Evolutionary conservation across 768 basidiomycete species (phyloP).

Genomic region (Phanerochaete sordida): DNA sequence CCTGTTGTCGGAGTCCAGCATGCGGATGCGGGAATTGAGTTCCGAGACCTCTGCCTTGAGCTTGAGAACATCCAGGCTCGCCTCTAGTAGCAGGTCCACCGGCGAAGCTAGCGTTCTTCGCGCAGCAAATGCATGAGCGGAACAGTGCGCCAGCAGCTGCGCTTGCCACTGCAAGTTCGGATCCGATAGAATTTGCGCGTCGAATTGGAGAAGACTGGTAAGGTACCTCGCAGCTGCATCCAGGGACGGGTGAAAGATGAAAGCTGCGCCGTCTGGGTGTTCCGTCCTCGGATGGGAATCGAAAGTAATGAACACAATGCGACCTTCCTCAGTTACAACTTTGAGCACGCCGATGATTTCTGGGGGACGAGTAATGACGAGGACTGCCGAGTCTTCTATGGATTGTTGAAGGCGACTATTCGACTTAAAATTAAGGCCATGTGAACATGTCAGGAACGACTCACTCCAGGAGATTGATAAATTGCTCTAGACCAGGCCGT

Average conservation of each 20-base stretch:
- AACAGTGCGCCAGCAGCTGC: conserved; percentile 57
- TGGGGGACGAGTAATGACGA: conserved; percentile 66
- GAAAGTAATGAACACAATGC: conserved; percentile 51
- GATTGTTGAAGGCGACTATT: conserved; percentile 17
- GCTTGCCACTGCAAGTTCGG: conserved; percentile 58
- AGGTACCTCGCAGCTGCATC: conserved; percentile 42
- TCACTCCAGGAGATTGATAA: conserved; percentile 31
- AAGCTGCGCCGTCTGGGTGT: conserved; percentile 57
- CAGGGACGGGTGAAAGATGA: conserved; percentile 48
- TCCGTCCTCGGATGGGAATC: conserved; percentile 60
- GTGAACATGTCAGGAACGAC: neutral
- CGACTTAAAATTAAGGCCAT: neutral
- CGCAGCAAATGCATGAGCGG: conserved; percentile 52
- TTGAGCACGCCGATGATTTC: conserved; percentile 60
- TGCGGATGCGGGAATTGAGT: conserved; percentile 29
- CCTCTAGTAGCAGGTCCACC: conserved; percentile 35
- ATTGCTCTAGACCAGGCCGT: conserved; percentile 34
- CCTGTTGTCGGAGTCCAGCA: conserved; percentile 19
- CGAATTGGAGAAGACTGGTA: conserved; percentile 45
- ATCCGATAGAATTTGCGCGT: conserved; percentile 40
- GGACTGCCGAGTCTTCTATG: conserved; percentile 3
- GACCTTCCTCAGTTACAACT: conserved; percentile 15
- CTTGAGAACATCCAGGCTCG: conserved; percentile 42
- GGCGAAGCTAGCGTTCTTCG: conserved; percentile 20
- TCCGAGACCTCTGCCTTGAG: conserved; percentile 16